Evolutionary conservation across 2,329 filamentous ascomycete species (phyloP).

Genomic region (Fusarium bactridioides): DNA sequence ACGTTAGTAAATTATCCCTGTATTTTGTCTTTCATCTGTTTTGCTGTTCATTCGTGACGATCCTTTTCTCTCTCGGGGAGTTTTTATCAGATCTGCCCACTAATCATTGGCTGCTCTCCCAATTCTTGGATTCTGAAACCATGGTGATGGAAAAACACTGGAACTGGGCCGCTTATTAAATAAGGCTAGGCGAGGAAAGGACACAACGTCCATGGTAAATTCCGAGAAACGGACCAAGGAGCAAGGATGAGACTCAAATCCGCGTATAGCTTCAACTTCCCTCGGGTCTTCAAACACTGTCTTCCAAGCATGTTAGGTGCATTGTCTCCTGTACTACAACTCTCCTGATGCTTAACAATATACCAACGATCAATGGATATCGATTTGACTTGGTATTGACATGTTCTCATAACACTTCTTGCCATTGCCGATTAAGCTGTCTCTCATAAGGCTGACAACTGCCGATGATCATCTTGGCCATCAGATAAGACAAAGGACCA

Average conservation of each 20-base stretch:
- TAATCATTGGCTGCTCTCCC: background rate
- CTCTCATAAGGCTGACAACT: background rate
- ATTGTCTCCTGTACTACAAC: background rate
- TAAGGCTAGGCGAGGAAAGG: constrained; percentile 17
- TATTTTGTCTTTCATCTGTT: background rate
- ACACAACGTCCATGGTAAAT: background rate
- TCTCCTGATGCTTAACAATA: background rate
- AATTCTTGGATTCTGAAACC: constrained; percentile 8
- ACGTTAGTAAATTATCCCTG: background rate
- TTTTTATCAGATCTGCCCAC: background rate
- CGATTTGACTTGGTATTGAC: background rate
- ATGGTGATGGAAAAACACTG: background rate
- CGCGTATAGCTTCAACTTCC: background rate
- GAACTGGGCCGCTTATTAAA: background rate
- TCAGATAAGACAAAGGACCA: constrained; percentile 8
- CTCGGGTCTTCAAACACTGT: background rate
- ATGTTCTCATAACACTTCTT: too few relatives aligned
- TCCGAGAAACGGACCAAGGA: background rate
- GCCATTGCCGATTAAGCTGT: background rate
- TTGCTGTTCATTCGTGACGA: background rate
- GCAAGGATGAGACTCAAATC: background rate
- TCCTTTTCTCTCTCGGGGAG: background rate
- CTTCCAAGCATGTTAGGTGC: background rate
- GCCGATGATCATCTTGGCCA: constrained; percentile 9
- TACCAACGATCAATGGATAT: background rate